Evolutionary conservation across 192 early-diverging fungal species (phyloP).

Genomic region (Chytriomyces hyalinus): DNA sequence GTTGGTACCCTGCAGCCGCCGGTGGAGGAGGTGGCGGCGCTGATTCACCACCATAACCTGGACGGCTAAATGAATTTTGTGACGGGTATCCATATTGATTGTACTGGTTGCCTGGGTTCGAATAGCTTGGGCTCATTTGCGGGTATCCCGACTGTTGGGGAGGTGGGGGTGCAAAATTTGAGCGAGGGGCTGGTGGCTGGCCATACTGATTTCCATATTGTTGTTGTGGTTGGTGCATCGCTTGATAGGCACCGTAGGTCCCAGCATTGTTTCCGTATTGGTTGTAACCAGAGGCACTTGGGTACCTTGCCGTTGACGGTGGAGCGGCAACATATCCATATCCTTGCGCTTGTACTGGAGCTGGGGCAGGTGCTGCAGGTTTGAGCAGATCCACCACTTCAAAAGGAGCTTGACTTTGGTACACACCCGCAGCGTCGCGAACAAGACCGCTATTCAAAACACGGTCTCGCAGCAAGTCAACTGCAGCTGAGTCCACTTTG

Average conservation of each 20-base stretch:
- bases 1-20: neutral
- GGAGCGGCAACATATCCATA: neutral
- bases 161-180: slow-evolving; percentile 1
- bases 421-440: slow-evolving; percentile 30
- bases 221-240: neutral
- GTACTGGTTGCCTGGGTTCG: no score
- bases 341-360: slow-evolving; percentile 3
- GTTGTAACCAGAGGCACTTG: neutral
- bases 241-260: no score
- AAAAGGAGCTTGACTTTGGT: slow-evolving; percentile 66
- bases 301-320: slow-evolving; percentile 1
- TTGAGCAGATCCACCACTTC: slow-evolving; percentile 58
- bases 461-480: slow-evolving; percentile 78
- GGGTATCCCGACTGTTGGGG: neutral
- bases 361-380: slow-evolving; percentile 13
- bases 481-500: slow-evolving; percentile 42
- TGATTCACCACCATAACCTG: neutral
- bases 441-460: slow-evolving; percentile 62
- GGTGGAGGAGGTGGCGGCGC: neutral
- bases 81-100: neutral
- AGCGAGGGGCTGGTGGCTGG: slow-evolving; percentile 1
- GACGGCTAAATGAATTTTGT: neutral
- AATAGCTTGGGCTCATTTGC: neutral
- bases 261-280: no score
- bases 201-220: neutral